Conservation (phyloP, 371 early-diverging fungal genomes). For the Fennellomyces sp. region DNA sequence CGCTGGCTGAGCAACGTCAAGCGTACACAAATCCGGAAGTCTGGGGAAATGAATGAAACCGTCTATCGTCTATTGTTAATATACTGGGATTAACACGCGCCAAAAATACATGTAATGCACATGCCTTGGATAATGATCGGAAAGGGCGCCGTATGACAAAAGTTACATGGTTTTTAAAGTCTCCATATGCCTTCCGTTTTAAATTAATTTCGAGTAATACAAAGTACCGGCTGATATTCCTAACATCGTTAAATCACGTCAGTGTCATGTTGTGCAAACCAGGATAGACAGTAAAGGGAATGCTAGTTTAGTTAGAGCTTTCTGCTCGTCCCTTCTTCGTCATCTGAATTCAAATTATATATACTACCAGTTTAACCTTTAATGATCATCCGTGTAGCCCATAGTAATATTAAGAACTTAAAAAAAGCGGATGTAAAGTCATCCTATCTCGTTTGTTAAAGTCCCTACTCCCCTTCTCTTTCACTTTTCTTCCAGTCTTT, state of each 20-base stretch:
- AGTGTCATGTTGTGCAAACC: not conserved
- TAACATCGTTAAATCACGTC: not conserved
- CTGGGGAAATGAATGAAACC: no score
- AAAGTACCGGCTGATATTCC: not conserved
- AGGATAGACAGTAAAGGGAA: not conserved
- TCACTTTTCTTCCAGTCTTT: not conserved
- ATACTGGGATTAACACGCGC: not conserved
- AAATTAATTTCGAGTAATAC: not conserved
- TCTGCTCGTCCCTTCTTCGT: not conserved
- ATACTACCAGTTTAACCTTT: not conserved
- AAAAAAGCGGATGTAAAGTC: not conserved
- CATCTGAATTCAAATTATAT: not conserved
- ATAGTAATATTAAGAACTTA: not conserved
- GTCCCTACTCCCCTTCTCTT: not conserved
- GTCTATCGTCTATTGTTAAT: no score
- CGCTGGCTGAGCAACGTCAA: no score
- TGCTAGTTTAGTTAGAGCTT: not conserved
- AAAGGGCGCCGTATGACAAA: not conserved
- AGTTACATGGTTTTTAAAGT: not conserved
- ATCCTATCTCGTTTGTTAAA: not conserved
- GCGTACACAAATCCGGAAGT: no score
- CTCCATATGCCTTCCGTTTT: not conserved
- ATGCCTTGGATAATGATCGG: no score
- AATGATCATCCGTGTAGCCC: slow-evolving; percentile 1
- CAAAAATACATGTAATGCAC: not conserved